phyloP scores from a whole-genome alignment of 2,329 filamentous ascomycete genomes.

The Aspergillus pseudoviridinutans region DNA sequence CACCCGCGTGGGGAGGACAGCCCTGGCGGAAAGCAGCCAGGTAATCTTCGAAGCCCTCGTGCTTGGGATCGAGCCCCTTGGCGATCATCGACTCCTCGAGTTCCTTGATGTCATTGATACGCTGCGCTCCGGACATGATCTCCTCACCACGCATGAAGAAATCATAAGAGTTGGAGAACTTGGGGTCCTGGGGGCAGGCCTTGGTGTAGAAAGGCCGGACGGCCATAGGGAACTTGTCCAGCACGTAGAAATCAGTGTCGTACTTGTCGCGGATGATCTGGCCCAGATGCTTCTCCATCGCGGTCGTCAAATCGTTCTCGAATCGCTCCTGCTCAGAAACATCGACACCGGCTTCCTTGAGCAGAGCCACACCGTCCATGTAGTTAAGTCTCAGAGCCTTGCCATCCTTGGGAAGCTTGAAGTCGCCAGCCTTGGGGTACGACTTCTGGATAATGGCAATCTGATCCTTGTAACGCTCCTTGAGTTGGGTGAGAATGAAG shows the following conservation, averaged over 20 bases:
- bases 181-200: constrained; percentile 63
- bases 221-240: constrained; percentile 90
- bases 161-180: constrained; percentile 65
- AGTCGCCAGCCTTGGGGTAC: constrained; percentile 49
- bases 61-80: constrained; percentile 57
- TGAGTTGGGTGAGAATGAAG: constrained; percentile 46
- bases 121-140: constrained; percentile 64
- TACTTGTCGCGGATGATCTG: constrained; percentile 82
- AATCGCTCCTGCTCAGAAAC: constrained; percentile 47
- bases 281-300: constrained; percentile 67
- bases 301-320: constrained; percentile 46
- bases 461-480: constrained; percentile 42
- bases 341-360: constrained; percentile 49
- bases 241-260: constrained; percentile 91
- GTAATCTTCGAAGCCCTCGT: constrained; percentile 60
- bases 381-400: constrained; percentile 49
- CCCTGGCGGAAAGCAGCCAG: constrained; percentile 62
- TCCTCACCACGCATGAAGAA: constrained; percentile 70
- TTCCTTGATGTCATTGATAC: constrained; percentile 59
- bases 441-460: constrained; percentile 46
- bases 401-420: constrained; percentile 47
- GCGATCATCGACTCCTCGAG: constrained; percentile 55
- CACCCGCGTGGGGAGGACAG: constrained; percentile 61
- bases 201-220: constrained; percentile 93
- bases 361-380: constrained; percentile 45